Percentiles rank a stretch among this genome's conserved stretches.
These are phyloP conservation scores for Brassica nigra DNA, from an alignment of 345 rosid genomes.

Conservation along the genomic window DNA sequence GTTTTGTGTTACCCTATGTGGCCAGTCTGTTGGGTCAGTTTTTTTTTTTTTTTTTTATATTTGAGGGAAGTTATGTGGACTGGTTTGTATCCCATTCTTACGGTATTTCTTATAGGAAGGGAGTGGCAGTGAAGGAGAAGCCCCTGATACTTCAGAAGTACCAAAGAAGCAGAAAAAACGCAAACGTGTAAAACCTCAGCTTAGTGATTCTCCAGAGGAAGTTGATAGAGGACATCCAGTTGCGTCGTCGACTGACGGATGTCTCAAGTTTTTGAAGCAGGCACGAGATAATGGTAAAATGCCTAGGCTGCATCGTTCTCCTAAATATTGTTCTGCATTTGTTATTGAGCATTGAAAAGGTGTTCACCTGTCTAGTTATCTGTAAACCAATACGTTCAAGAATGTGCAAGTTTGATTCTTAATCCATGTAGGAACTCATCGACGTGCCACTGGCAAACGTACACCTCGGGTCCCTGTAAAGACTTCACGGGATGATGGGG, in stretches of 20 bases:
- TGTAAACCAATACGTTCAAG: slow-evolving; percentile 8
- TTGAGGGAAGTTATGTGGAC: slow-evolving; percentile 16
- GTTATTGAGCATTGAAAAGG: not conserved
- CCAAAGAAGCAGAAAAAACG: slow-evolving; percentile 57
- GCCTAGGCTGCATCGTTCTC: slow-evolving; percentile 1
- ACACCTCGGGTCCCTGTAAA: slow-evolving; percentile 94
- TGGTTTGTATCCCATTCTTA: slow-evolving; percentile 19
- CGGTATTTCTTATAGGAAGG: slow-evolving; percentile 57
- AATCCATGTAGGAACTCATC: slow-evolving; percentile 58
- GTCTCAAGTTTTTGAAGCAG: slow-evolving; percentile 76
- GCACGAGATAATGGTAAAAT: slow-evolving; percentile 61
- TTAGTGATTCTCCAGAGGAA: slow-evolving; percentile 56
- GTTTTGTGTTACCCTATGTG: slow-evolving; percentile 11
- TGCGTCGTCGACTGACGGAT: slow-evolving; percentile 60
- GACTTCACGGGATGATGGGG: slow-evolving; percentile 50
- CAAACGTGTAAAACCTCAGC: slow-evolving; percentile 61
- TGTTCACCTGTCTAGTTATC: slow-evolving; percentile 20
- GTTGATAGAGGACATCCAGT: slow-evolving; percentile 39
- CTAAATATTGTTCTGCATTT: not conserved
- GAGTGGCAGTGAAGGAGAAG: slow-evolving; percentile 80
- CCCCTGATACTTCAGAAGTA: slow-evolving; percentile 50
- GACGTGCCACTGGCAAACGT: slow-evolving; percentile 88
- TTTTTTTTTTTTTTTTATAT: slow-evolving; percentile 11
- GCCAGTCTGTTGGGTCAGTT: slow-evolving; percentile 23
- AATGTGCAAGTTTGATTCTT: slow-evolving; percentile 25